Evolutionary conservation across 768 basidiomycete species (phyloP).

Genomic region (Russula lepida): DNA sequence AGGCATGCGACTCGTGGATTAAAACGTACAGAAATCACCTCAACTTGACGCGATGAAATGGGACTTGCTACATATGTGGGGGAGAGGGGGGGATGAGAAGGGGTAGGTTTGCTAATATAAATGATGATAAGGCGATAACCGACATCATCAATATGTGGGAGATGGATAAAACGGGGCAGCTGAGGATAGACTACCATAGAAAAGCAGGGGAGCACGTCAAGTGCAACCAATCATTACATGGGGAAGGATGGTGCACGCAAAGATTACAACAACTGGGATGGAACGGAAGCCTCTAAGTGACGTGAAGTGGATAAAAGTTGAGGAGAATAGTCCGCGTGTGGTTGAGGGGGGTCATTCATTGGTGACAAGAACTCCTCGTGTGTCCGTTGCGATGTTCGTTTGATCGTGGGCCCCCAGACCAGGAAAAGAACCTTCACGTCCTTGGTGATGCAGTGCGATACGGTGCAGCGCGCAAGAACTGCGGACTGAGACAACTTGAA

Average conservation of each 20-base stretch:
- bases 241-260: neutral
- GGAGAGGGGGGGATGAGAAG: too few relatives aligned
- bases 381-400: neutral
- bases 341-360: neutral
- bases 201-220: conserved; percentile 8
- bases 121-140: neutral
- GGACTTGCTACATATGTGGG: neutral
- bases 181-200: neutral
- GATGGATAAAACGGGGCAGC: neutral
- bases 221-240: neutral
- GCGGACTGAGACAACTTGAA: neutral
- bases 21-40: neutral
- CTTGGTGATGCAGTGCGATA: neutral
- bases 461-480: too few relatives aligned
- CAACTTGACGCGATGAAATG: neutral
- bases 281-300: neutral
- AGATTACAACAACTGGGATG: neutral
- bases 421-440: neutral
- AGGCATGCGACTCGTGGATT: neutral
- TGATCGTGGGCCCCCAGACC: neutral
- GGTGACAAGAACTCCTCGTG: neutral
- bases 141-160: neutral
- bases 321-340: neutral
- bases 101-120: neutral
- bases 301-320: neutral